phyloP scores from a whole-genome alignment of 345 rosid genomes.

The Linum usitatissimum region DNA sequence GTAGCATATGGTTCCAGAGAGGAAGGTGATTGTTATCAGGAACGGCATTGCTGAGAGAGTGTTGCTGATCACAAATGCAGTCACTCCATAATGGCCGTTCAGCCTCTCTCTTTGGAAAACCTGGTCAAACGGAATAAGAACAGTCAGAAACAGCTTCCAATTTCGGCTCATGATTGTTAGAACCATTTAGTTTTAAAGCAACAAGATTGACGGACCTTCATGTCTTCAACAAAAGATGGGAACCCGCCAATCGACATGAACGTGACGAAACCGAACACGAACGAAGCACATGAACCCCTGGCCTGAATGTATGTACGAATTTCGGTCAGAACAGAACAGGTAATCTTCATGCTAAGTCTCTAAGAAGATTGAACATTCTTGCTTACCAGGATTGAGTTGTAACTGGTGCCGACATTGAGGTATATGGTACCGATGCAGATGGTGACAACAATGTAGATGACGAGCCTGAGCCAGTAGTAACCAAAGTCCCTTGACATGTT shows the following conservation, averaged over 20 bases:
- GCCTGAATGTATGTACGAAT: slow-evolving; percentile 33
- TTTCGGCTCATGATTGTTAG: not conserved
- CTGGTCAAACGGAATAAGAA: slow-evolving; percentile 23
- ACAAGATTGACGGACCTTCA: slow-evolving; percentile 45
- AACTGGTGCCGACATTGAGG: slow-evolving; percentile 70
- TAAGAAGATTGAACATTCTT: not conserved
- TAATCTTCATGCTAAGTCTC: not conserved
- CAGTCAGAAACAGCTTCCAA: not conserved
- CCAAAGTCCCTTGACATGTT: slow-evolving; percentile 98
- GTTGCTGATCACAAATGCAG: slow-evolving; percentile 74
- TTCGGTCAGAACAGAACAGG: slow-evolving; percentile 2
- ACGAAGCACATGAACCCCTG: slow-evolving; percentile 84
- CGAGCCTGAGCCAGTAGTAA: slow-evolving; percentile 92
- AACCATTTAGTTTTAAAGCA: not conserved
- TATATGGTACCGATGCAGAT: slow-evolving; percentile 91
- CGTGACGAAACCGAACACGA: slow-evolving; percentile 87
- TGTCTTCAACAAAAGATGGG: slow-evolving; percentile 90
- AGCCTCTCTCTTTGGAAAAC: slow-evolving; percentile 94
- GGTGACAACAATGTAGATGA: slow-evolving; percentile 65
- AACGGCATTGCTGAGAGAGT: slow-evolving; percentile 79
- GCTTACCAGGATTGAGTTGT: slow-evolving; percentile 73
- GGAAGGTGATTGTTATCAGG: slow-evolving; percentile 61
- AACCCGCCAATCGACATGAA: slow-evolving; percentile 98
- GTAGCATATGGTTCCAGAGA: slow-evolving; percentile 82
- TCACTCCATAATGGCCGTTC: slow-evolving; percentile 89